phyloP scores from a whole-genome alignment of 441 rosid species.

The California macrophylla region DNA sequence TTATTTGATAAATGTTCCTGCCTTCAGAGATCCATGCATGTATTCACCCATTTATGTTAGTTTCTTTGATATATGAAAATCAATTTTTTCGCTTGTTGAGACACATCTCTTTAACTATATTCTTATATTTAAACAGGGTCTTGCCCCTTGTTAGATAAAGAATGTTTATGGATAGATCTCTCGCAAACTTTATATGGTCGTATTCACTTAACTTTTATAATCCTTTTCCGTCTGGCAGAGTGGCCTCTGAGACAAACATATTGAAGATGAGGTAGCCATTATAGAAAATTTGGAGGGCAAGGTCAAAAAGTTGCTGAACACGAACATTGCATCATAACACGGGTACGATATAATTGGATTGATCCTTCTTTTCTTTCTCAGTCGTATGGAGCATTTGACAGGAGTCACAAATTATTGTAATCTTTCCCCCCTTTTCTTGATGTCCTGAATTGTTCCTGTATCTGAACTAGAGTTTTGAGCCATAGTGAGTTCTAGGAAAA shows the following conservation, averaged over 20 bases:
- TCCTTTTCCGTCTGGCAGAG: not conserved
- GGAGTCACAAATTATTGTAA: not conserved
- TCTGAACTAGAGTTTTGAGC: not conserved
- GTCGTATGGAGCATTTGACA: constrained; percentile 4
- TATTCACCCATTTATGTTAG: not conserved
- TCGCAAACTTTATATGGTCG: not conserved
- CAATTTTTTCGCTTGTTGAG: not conserved
- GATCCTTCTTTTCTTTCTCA: not conserved
- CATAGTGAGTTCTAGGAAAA: constrained; percentile 18
- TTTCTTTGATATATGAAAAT: not conserved
- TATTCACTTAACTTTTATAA: not conserved
- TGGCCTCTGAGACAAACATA: constrained; percentile 1
- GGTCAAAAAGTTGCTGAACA: not conserved
- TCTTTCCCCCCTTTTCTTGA: not conserved
- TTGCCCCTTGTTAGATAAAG: not conserved
- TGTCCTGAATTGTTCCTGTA: constrained; percentile 5
- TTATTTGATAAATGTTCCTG: not conserved
- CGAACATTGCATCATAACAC: constrained; percentile 1
- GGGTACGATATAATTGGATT: not conserved
- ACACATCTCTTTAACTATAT: not conserved
- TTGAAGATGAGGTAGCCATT: not conserved
- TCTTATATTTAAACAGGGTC: not conserved
- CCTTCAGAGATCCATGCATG: not conserved
- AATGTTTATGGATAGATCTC: not conserved
- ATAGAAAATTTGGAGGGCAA: not conserved